Evolutionary conservation across 192 early-diverging fungal genomes (phyloP), one percentile per base, ranked within the genome.

Genomic region (Nowakowskiella sp.): DNA sequence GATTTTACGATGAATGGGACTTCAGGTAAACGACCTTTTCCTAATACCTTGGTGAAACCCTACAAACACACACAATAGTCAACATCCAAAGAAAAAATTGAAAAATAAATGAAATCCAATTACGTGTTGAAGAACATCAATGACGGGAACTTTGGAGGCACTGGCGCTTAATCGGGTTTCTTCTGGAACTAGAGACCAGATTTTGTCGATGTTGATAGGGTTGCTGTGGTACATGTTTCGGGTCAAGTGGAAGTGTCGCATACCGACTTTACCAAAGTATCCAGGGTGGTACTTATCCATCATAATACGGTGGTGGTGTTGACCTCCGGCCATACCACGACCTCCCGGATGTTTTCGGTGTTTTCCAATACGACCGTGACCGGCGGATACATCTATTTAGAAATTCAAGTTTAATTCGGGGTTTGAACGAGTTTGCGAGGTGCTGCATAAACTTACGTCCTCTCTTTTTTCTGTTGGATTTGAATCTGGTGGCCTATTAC

Each of bases 241-340:
- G 78, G 90, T 96, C 85, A 85, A 77, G 85, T 96, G 93, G 90
- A 91, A 96, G 77, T 90, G 82, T 65, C 95, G 88, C 95, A 95
- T 95, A 92, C 95, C 95, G 77, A 99, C 93, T 82, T 99, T 96
- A 79, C 95, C 95, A 66, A 94, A 99, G 90, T 99, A 99, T 73
- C 95, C 95, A 61, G 95, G 95, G 82, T 99, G 95, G 87, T 91
- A 96, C 86, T 91, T 99, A 80, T 99, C 95, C 88, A 99, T 92
- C 83, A 95, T 92, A 77, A 95, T 96, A 65, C 93, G 85, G 84
- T 99, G 92, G 77, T 99, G 95, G 78, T 96, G 92, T 75, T 88
- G 85, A 84, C 95, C 95, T 88, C 95, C 93, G 74, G 95, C 95
- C 67, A 95, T 78, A 99, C 95, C 95, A 74, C 95, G 86, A 85